Evolutionary conservation across 768 basidiomycete species (phyloP).

Genomic region (Boletus rufocinnamomeus): DNA sequence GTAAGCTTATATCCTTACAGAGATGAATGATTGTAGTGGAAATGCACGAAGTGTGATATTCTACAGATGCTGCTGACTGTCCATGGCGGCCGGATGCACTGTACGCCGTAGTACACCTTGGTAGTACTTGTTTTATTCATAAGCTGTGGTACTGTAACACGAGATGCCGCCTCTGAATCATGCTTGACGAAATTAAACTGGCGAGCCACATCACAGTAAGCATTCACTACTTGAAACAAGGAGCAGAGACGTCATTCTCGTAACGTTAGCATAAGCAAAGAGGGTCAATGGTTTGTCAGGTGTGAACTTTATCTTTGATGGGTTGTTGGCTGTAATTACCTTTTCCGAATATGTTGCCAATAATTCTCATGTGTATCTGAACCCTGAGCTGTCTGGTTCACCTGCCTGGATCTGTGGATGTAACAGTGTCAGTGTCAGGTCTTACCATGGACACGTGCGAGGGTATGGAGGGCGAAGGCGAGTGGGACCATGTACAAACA

Average conservation of each 20-base stretch:
- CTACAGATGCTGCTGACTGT: too few species aligned
- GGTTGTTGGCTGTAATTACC: background rate
- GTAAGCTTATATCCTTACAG: background rate
- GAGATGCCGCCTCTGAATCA: background rate
- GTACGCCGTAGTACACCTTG: background rate
- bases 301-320: slow-evolving; percentile 18
- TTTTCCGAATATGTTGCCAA: background rate
- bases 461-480: background rate
- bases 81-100: background rate
- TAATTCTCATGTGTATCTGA: slow-evolving; percentile 4
- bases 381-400: background rate
- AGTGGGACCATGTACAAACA: background rate
- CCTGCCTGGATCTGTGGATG: background rate
- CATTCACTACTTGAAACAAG: slow-evolving; percentile 4
- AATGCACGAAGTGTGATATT: background rate
- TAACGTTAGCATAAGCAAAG: background rate
- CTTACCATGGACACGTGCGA: background rate
- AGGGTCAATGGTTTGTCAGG: slow-evolving; percentile 11
- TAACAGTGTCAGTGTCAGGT: background rate
- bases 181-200: background rate
- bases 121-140: background rate
- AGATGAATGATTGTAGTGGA: background rate
- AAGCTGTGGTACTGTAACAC: background rate
- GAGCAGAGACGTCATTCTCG: slow-evolving; percentile 4
- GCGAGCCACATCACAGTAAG: background rate